Evolutionary conservation across 495 filamentous ascomycete species (phyloP).

Genomic region (Lichenothelia convexa): DNA sequence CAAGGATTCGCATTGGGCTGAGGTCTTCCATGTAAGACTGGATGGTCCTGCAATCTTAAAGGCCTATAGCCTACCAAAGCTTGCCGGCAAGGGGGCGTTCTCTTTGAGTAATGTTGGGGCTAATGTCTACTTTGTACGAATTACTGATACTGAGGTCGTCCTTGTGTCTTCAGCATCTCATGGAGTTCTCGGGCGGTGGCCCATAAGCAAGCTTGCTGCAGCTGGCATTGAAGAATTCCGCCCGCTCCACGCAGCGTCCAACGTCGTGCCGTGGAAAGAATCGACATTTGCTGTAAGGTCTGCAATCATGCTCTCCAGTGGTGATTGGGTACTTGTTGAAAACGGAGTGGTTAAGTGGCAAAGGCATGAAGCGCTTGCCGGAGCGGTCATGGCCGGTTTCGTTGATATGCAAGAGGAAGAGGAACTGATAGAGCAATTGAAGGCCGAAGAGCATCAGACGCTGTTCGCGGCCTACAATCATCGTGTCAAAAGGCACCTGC

Average conservation of each 20-base stretch:
- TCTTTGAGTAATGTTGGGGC: conserved; percentile 57
- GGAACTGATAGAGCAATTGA: conserved; percentile 57
- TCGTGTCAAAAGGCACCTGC: conserved; percentile 61
- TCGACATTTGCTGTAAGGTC: conserved; percentile 44
- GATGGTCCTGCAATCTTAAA: conserved; percentile 44
- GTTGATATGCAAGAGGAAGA: conserved; percentile 50
- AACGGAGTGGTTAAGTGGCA: conserved; percentile 70
- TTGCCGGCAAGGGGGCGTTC: conserved; percentile 52
- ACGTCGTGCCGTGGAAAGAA: conserved; percentile 43
- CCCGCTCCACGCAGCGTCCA: conserved; percentile 53
- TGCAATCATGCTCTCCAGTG: conserved; percentile 44
- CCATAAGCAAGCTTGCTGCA: conserved; percentile 17
- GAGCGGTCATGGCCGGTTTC: conserved; percentile 58
- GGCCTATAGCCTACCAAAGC: conserved; percentile 54
- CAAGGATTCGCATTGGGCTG: conserved; percentile 50
- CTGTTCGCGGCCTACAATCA: conserved; percentile 67
- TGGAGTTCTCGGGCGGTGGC: conserved; percentile 55
- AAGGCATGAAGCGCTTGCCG: conserved; percentile 62
- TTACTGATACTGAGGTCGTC: conserved; percentile 50
- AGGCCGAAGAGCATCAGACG: conserved; percentile 72
- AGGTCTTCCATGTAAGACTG: conserved; percentile 68
- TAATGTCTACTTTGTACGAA: conserved; percentile 74
- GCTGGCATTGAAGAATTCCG: conserved; percentile 2
- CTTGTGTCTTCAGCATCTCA: conserved; percentile 63
- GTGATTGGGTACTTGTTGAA: conserved; percentile 68